Base-by-base conservation (phyloP, 1,284 basidiomycete genomes). In the Austroboletus niveus region DNA sequence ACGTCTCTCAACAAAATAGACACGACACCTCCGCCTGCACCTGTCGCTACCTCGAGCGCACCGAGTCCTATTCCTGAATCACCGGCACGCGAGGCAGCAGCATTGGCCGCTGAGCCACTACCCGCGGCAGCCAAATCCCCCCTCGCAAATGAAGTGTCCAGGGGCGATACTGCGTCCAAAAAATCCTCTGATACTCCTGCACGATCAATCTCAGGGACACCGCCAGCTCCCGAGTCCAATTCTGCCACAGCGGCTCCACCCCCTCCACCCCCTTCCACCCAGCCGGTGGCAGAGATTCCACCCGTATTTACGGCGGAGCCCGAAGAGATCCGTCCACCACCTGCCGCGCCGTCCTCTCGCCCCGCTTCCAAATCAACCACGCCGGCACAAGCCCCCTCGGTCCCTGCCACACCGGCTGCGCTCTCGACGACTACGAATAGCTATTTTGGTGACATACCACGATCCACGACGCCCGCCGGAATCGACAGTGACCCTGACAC, bases 31-130 rank as follows among this genome's bases (percentile, higher is more conserved):
- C 55, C 53, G 15, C 44, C n/a, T 24, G 48, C 35, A n/a, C 39
- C 64, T 20, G 50, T 52, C 20, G 50, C 57, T 20, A 41, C 48
- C 41, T 64, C 56, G 44, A 62, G 55, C 29, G 50, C 69, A 22
- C 73, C 75, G 10, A 81, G 76, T 50, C 80, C 82, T 8, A 82
- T 82, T 51, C 71, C 75, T 1, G 80, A 82, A 58, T 82, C 80
- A 1, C 81, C 82, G 29, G 72, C 70, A 10, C 72, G 77, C 17
- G 79, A 80, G 58, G 72, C 69, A 20, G 75, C 70, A n/a, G 78
- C 73, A 9, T 39, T 65, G 39, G 56, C 63, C 30, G 54, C 66
- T 42, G 65, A 68, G 40, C 56, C 64, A 9, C 54, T 53, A 40
- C 52, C 58, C 43, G 49, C 59, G 20, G 48, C 52, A 41, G 43